Percentiles rank a stretch among this genome's conserved stretches.
These are phyloP conservation scores for Penicillium coprophilum DNA, from an alignment of 495 filamentous ascomycete genomes.

Conservation along the genomic window DNA sequence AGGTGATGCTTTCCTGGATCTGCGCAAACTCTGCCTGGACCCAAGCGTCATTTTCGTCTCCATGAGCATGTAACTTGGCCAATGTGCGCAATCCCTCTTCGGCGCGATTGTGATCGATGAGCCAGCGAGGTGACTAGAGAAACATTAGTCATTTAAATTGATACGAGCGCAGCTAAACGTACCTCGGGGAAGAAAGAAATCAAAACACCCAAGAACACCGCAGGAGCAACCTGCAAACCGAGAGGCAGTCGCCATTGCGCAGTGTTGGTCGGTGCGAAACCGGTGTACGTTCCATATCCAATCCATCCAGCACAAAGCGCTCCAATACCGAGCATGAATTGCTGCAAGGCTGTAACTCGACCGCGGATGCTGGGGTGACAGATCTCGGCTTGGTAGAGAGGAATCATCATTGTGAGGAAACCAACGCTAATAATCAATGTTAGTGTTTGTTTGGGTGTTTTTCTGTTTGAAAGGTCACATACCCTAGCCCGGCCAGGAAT, in stretches of 20 bases:
- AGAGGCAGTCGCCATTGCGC: slow-evolving; percentile 46
- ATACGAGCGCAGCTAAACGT: neutral
- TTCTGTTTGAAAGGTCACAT: slow-evolving; percentile 40
- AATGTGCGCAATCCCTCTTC: slow-evolving; percentile 53
- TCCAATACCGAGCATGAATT: slow-evolving; percentile 49
- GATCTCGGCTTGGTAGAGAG: slow-evolving; percentile 48
- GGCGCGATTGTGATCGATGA: slow-evolving; percentile 47
- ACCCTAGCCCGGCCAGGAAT: slow-evolving; percentile 52
- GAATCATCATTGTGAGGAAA: slow-evolving; percentile 57
- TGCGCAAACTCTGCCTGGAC: slow-evolving; percentile 45
- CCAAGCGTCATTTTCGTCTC: slow-evolving; percentile 44
- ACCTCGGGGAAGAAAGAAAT: slow-evolving; percentile 53
- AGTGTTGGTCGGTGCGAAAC: slow-evolving; percentile 44
- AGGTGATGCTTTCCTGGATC: slow-evolving; percentile 43
- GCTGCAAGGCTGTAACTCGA: slow-evolving; percentile 42
- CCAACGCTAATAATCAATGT: slow-evolving; percentile 43
- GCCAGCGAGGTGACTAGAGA: slow-evolving; percentile 54
- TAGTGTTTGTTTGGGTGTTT: neutral
- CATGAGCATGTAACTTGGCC: slow-evolving; percentile 49
- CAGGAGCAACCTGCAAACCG: slow-evolving; percentile 44
- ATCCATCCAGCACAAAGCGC: slow-evolving; percentile 43
- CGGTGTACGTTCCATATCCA: slow-evolving; percentile 48
- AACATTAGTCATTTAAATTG: slow-evolving; percentile 4
- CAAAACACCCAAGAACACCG: slow-evolving; percentile 40
- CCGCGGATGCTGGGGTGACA: slow-evolving; percentile 47